phyloP scores from a whole-genome alignment of 2,329 filamentous ascomycete species.

The Cadophora malorum region DNA sequence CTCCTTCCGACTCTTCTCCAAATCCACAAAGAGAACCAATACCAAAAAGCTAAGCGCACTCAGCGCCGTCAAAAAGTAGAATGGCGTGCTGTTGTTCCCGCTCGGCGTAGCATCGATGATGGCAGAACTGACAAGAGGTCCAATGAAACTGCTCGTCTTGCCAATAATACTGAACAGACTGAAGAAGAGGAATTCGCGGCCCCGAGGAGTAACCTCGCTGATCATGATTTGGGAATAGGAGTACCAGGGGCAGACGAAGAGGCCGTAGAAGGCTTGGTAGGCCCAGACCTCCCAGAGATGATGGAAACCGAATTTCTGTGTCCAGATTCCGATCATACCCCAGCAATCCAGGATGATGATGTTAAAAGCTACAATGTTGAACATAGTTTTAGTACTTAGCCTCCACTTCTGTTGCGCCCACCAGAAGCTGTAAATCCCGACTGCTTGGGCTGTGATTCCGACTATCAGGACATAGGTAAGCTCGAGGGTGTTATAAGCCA shows the following conservation, averaged over 20 bases:
- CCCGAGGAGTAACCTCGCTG: conserved; percentile 22
- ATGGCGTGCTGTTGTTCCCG: conserved; percentile 63
- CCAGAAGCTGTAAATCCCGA: conserved; percentile 69
- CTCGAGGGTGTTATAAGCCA: conserved; percentile 68
- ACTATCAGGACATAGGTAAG: conserved; percentile 71
- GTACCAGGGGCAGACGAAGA: conserved; percentile 23
- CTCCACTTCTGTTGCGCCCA: conserved; percentile 63
- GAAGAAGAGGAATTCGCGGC: conserved; percentile 72
- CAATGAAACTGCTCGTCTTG: conserved; percentile 72
- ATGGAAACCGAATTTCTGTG: conserved; percentile 51
- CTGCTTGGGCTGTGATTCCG: conserved; percentile 65
- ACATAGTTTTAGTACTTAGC: conserved; percentile 70
- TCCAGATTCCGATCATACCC: conserved; percentile 56
- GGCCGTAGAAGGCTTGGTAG: conserved; percentile 23
- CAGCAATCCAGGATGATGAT: conserved; percentile 55
- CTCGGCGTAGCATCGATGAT: conserved; percentile 68
- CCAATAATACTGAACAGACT: conserved; percentile 71
- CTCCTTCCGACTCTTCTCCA: conserved; percentile 65
- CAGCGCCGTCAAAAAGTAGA: conserved; percentile 69
- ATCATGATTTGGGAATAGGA: conserved; percentile 25
- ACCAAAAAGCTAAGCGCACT: conserved; percentile 61
- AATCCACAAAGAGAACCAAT: conserved; percentile 62
- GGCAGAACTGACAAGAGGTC: conserved; percentile 70
- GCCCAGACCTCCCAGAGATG: conserved; percentile 53
- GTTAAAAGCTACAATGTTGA: conserved; percentile 57